Evolutionary conservation across 805 yeast species (phyloP), one percentile per base, ranked within the genome.

Genomic region (Cyberlindnera saturnus): DNA sequence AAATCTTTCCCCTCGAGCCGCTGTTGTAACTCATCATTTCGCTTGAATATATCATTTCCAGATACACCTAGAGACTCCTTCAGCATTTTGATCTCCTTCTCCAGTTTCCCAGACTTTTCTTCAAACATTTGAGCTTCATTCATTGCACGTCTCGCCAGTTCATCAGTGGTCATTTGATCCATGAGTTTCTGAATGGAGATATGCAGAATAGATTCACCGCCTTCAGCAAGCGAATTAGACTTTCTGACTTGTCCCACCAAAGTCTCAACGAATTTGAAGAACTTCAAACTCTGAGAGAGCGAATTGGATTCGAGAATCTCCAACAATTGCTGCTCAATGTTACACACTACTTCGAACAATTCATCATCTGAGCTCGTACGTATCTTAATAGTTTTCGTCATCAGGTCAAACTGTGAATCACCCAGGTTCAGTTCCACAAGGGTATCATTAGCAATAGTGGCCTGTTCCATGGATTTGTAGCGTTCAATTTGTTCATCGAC

Each of bases 131-230:
- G 71, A 8, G 74, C 71, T 38, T 80, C 84, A 41, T 51, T 60
- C 45, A 62, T 67, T 48, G 93, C 88, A 40, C 79, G 70, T 34
- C 79, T 65, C 13, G 90, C 90, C 63, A 81, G 77, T 39, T 83
- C 90, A 57, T 87, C 96, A 1, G 90, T 82, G 43, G 79, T 73
- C 59, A 86, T 67, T 34, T 82, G 71, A 15, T 84, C 74, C 48
- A 74, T 69, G 32, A 88, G 66, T 36, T 77, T 65, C 51, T 82
- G 84, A 32, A 86, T 79, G 1, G 88, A 81, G 38, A 82, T 70
- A 31, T 80, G 82, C 48, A 84, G 67, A 7, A 82, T 73, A 10
- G 73, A 66, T 9, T 57, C 57, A 31, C 75, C 78, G 42, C 76
- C 75, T 10, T 73, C 70, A 39, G 65, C 57, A 3, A 47, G 11